Conservation (phyloP, 345 rosid species). For the Lepidium aucheri region DNA sequence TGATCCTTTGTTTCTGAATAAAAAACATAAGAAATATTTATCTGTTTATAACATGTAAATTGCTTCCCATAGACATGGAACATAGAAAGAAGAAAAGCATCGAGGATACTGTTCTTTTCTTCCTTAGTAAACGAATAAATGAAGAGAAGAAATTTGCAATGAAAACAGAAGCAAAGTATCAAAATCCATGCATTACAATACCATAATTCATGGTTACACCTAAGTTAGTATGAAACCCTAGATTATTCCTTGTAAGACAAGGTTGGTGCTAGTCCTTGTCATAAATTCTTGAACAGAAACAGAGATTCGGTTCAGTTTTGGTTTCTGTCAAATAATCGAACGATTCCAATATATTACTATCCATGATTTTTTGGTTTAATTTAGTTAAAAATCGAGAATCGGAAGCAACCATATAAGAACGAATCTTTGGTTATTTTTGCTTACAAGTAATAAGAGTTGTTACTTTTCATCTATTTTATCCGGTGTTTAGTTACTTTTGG, state of each 20-base stretch:
- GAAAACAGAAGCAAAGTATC: slow-evolving; percentile 14
- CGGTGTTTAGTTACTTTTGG: too few species aligned
- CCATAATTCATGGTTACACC: background rate
- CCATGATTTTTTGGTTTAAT: too few species aligned
- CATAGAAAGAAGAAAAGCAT: background rate
- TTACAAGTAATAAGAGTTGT: too few species aligned
- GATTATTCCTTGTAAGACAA: background rate
- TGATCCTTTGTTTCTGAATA: slow-evolving; percentile 8
- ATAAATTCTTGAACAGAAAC: too few species aligned
- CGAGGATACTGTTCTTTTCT: slow-evolving; percentile 3
- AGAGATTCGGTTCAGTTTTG: too few species aligned
- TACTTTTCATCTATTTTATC: too few species aligned
- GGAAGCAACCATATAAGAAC: too few species aligned
- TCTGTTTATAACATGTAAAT: background rate
- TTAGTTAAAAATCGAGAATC: too few species aligned
- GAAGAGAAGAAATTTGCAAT: background rate
- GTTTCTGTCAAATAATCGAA: too few species aligned
- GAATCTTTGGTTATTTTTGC: too few species aligned
- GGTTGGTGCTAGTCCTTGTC: background rate
- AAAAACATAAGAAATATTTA: background rate
- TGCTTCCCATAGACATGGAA: background rate
- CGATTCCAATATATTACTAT: too few species aligned
- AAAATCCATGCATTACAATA: slow-evolving; percentile 2
- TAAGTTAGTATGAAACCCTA: background rate
- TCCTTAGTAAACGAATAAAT: background rate